These are phyloP conservation scores for Mycena rosella DNA, from an alignment of 768 basidiomycete species.

Conservation along the genomic window DNA sequence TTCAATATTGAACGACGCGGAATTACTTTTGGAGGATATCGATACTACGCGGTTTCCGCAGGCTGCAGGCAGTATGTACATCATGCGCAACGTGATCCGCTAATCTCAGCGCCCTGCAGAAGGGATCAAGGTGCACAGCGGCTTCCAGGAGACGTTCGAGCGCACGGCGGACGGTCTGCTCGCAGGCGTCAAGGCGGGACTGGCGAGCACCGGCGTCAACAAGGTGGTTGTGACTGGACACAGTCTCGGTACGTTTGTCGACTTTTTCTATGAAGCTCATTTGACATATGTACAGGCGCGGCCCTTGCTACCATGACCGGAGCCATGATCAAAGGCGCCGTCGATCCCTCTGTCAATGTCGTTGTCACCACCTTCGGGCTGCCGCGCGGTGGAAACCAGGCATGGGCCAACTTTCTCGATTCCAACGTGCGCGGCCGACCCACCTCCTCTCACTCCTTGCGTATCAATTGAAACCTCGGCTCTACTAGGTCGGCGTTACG, in stretches of 20 bases:
- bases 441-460: background rate
- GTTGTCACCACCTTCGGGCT: slow-evolving; percentile 55
- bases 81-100: background rate
- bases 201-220: slow-evolving; percentile 44
- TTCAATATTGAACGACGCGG: slow-evolving; percentile 20
- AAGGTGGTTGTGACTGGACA: slow-evolving; percentile 57
- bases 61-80: slow-evolving; percentile 5
- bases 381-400: slow-evolving; percentile 59
- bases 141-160: slow-evolving; percentile 55
- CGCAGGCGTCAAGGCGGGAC: slow-evolving; percentile 44
- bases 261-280: background rate
- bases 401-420: slow-evolving; percentile 59
- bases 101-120: slow-evolving; percentile 28
- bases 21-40: slow-evolving; percentile 11
- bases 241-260: slow-evolving; percentile 47
- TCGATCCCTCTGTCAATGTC: slow-evolving; percentile 49
- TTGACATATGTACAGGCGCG: slow-evolving; percentile 44
- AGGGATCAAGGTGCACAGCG: slow-evolving; percentile 52
- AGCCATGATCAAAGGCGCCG: slow-evolving; percentile 52
- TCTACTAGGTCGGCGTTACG: slow-evolving; percentile 43
- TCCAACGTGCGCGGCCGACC: background rate
- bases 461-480: too few relatives aligned
- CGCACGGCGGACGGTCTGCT: slow-evolving; percentile 53
- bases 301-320: slow-evolving; percentile 61
- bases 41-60: slow-evolving; percentile 13